Base-by-base conservation (phyloP, 768 basidiomycete genomes). In the Neoboletus magnificus region DNA sequence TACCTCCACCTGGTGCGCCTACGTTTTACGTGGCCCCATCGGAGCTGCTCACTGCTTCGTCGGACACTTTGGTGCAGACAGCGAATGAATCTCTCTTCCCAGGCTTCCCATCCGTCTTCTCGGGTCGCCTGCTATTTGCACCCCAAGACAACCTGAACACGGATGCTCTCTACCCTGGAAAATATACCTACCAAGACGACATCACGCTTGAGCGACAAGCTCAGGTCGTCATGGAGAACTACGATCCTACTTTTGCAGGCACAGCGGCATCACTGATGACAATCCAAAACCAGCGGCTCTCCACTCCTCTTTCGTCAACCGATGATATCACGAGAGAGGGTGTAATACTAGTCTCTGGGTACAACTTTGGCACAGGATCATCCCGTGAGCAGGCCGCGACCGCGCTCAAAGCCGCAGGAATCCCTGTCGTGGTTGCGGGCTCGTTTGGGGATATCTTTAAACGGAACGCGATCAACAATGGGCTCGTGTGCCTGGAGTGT, bases 391-490 rank as follows among this genome's bases (percentile, higher is more conserved):
- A 99, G 70, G 97, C 97, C 2, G 97, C 97, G 16, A 99, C 97
- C 1, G 96, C 97, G 2, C 85, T 99, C 59, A 93, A 94, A 69
- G 83, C 94, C 8, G 91, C 96, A 0, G 96, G 97, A 16, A 75
- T 99, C 5, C 93, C 93, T 5, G 77, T 97, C 48, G 93, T 99
- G 52, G 81, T 99, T 55, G 93, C 93, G n/a, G 97, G 95, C 33
- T 97, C 94, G 30, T 99, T 99, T 63, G 96, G 97, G 11, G 97
- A 99, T 71, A 98, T 98, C 66, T 99, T 97, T 82, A 98, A 98
- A 77, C 86, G 97, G 32, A 99, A 99, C 71, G 90, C 93, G 18
- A 98, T 98, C 76, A 99, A 99, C 76, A 98, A 99, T 68, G 96
- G 94, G 11, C 79, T 99, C 7, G 91, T 99, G 48, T 97, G 97